phyloP scores from a whole-genome alignment of 108 stramenopile species.

The Chaetoceros tenuissimus region DNA sequence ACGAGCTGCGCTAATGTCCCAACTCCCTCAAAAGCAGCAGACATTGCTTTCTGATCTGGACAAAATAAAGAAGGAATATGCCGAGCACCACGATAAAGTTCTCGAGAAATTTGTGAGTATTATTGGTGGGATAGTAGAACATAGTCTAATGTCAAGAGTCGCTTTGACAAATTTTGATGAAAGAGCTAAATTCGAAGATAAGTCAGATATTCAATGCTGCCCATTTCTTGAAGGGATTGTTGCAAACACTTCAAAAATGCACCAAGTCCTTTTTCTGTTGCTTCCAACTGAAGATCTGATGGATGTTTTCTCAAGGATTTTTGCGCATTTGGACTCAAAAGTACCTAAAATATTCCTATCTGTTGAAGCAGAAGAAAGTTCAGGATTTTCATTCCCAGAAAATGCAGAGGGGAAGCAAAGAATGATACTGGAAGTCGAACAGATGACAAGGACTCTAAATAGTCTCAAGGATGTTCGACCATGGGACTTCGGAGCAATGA shows the following conservation, averaged over 20 bases:
- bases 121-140: constrained; percentile 90
- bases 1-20: constrained; percentile 87
- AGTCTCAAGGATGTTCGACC: constrained; percentile 54
- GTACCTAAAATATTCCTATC: constrained; percentile 40
- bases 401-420: constrained; percentile 63
- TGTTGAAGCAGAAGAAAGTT: constrained; percentile 2
- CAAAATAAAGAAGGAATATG: constrained; percentile 81
- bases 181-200: constrained; percentile 27
- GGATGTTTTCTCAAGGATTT: constrained; percentile 91
- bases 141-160: constrained; percentile 63
- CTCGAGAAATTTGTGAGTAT: constrained; percentile 93
- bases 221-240: constrained; percentile 85
- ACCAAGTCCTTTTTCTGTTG: constrained; percentile 81
- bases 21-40: constrained; percentile 88
- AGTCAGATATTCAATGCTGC: constrained; percentile 32
- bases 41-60: constrained; percentile 83
- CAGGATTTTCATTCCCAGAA: constrained; percentile 52
- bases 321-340: constrained; percentile 79
- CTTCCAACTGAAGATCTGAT: constrained; percentile 87
- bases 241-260: constrained; percentile 84
- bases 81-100: constrained; percentile 88
- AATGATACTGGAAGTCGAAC: constrained; percentile 57
- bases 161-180: constrained; percentile 62
- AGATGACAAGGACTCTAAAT: constrained; percentile 59
- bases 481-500: constrained; percentile 75